Base-by-base conservation (phyloP, 306 rosid genomes). In the Glycyrrhiza uralensis region DNA sequence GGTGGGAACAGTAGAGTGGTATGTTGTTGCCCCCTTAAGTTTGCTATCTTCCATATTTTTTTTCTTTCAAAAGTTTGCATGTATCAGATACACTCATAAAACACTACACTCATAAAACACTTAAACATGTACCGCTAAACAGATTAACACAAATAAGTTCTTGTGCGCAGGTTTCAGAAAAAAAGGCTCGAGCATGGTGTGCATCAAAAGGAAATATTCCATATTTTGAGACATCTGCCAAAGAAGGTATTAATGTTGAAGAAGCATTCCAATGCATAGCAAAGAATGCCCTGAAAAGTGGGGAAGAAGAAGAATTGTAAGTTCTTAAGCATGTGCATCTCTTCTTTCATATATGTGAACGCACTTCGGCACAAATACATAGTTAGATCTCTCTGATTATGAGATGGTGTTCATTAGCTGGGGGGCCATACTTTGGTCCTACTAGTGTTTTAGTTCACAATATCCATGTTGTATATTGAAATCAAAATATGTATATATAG, bases 111-210 rank as follows among this genome's bases (percentile, higher is more conserved):
- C 12, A 35, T 6, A 22, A 17, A 74, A 49, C 22, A 42, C 73
- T 68, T 18, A 24, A 56, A 17, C 18, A 17, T 13, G 52, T 63
- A 61, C 35, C 47, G 38, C 41, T 13, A 63, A 70, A 57, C 54
- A 30, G 76, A 12, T 67, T 13, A 72, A 68, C 72, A 45, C 13
- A n/a, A 65, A 15, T 38, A 61, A 35, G 35, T 74, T 29, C 71
- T 58, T 68, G 30, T 62, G 23, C 54, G 55, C 79, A 95, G 99
- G 99, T 95, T 39, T 89, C 99, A 0, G 97, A 89, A 80, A 95
- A 91, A 84, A 95, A 95, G 76, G 99, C 99, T 47, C 91, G 96
- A 26, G 99, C 97, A 46, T 95, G 99, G 99, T 95, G 99, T 88
- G 97, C 97, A 61, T 84, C 97, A 4, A 95, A 95, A 80, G 99